Evolutionary conservation across 176 grass and related monocot genomes (phyloP).

Genomic region (Oryza glumipatula): DNA sequence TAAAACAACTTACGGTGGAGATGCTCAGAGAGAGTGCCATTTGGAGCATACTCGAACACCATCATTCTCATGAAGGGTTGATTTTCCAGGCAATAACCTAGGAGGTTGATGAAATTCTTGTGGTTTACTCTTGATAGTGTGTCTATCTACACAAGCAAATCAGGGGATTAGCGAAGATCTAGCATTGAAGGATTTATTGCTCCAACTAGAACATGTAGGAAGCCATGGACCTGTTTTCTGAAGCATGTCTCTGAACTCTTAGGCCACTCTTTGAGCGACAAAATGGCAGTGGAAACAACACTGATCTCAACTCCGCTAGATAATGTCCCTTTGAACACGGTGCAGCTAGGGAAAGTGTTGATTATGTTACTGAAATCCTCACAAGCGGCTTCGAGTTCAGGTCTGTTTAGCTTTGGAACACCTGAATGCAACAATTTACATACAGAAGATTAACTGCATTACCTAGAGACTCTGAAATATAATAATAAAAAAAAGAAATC

Average conservation of each 20-base stretch:
- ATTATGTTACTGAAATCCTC: conserved; percentile 98
- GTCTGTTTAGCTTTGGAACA: conserved; percentile 69
- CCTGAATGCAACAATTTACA: conserved; percentile 53
- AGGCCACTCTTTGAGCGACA: conserved; percentile 71
- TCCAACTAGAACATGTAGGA: conserved; percentile 35
- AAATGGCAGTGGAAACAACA: conserved; percentile 70
- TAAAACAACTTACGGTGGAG: conserved; percentile 71
- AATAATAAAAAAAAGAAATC: conserved; percentile 9
- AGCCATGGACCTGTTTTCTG: conserved; percentile 70
- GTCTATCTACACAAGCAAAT: conserved; percentile 78
- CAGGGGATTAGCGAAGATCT: conserved; percentile 26
- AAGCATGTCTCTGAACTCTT: conserved; percentile 70
- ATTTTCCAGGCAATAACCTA: conserved; percentile 86
- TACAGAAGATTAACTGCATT: conserved; percentile 18
- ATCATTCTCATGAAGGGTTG: conserved; percentile 95
- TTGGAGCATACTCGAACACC: conserved; percentile 88
- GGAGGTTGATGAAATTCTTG: conserved; percentile 92
- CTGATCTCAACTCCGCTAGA: conserved; percentile 80
- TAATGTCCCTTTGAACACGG: conserved; percentile 87
- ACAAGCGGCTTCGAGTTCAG: conserved; percentile 80
- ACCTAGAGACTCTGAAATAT: neutral
- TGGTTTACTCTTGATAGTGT: conserved; percentile 79
- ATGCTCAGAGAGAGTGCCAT: conserved; percentile 85
- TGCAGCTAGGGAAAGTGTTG: conserved; percentile 67
- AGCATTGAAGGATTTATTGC: conserved; percentile 19